Evolutionary conservation across 352 stramenopile genomes (phyloP), one percentile per base, ranked within the genome.

Genomic region (Phytophthora idaei): DNA sequence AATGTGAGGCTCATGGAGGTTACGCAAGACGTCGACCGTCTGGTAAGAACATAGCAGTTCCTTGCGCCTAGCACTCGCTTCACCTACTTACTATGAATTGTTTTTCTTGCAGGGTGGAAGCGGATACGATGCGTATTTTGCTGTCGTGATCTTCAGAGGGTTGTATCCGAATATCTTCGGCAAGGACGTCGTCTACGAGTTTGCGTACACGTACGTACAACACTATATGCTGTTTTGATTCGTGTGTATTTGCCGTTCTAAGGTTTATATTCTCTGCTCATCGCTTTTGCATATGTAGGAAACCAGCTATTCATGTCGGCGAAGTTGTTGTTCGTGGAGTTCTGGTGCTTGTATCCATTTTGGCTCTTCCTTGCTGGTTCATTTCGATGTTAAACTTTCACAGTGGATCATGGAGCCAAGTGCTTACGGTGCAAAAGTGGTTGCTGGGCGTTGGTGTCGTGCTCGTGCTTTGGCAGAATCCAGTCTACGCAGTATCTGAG

Each of bases 381-480:
- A 88, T 90, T 56, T 72, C 73, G 4, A 77, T 92, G 17, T 32
- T 85, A 5, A 89, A 90, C 36, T 87, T 77, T 41, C 73, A 87
- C 46, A 56, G 60, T 25, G 69, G 77, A 49, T 80, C 74, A 12
- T 92, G 84, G 81, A 67, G 61, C 31, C 52, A 79, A 49, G 57
- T 90, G 1, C 70, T 94, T 36, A 74, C 75, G 0, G 83, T 93
- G 9, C 87, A 95, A 49, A 90, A 87, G 44, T 92, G 82, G 80
- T 64, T 94, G 21, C 54, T 94, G 8, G 81, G 74, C 1, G 58
- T 95, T 27, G 83, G 86, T 12, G 57, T 90, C 42, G 84, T 92
- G 49, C 70, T 95, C 5, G 57, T 93, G n/a, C 60, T 93, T 8
- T 95, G 83, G 83, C 87, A 95, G 53, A 95, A 95, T 29, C 87